Percentiles rank a stretch among this genome's conserved stretches.
These are phyloP conservation scores for Kodamaea neixiangensis DNA, from an alignment of 805 yeast species.

Conservation along the genomic window DNA sequence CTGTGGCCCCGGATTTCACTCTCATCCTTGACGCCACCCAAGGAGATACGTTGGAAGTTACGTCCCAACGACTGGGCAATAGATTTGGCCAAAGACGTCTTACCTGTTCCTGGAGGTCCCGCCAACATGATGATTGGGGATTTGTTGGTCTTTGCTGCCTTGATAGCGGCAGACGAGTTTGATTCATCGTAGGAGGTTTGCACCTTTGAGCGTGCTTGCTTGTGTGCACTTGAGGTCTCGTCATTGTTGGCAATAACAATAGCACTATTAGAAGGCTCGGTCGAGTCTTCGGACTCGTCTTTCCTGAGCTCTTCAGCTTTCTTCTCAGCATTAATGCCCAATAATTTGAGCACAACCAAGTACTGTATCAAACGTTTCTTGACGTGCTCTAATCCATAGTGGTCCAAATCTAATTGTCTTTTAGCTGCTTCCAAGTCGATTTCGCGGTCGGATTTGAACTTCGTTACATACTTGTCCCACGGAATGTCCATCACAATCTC, in stretches of 20 bases:
- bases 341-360: slow-evolving; percentile 71
- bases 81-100: slow-evolving; percentile 82
- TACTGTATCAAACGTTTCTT: slow-evolving; percentile 78
- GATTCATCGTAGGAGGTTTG: slow-evolving; percentile 18
- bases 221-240: slow-evolving; percentile 30
- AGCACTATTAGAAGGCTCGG: slow-evolving; percentile 2
- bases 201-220: slow-evolving; percentile 22
- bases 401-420: slow-evolving; percentile 42
- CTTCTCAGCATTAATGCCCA: slow-evolving; percentile 40
- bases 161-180: slow-evolving; percentile 15
- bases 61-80: slow-evolving; percentile 74
- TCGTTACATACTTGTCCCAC: slow-evolving; percentile 46
- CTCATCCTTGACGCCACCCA: slow-evolving; percentile 88
- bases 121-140: slow-evolving; percentile 80
- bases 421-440: slow-evolving; percentile 50
- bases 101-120: slow-evolving; percentile 95
- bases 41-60: slow-evolving; percentile 73
- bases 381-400: slow-evolving; percentile 50
- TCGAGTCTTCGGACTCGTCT: slow-evolving; percentile 9
- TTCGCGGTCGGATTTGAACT: slow-evolving; percentile 39
- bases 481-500: slow-evolving; percentile 69
- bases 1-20: slow-evolving; percentile 90
- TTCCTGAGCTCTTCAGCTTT: slow-evolving; percentile 3
- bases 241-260: slow-evolving; percentile 40
- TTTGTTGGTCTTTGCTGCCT: slow-evolving; percentile 37